A percentile compares a stretch with the other conserved stretches of the same genome.
These are phyloP conservation scores for Cladophialophora immunda DNA, from an alignment of 2,329 filamentous ascomycete genomes.

Conservation along the genomic window DNA sequence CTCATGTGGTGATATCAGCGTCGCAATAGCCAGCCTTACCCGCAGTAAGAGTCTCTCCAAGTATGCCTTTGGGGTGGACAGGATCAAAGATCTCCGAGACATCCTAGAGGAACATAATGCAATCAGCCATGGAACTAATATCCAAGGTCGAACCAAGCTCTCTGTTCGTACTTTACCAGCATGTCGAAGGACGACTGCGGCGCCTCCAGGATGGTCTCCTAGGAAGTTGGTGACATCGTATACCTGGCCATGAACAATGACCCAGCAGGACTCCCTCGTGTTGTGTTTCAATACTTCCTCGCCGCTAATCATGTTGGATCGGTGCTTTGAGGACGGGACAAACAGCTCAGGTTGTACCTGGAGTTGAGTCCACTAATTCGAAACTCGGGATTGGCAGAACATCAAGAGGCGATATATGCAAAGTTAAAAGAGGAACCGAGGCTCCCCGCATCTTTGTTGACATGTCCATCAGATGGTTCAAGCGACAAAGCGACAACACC, in stretches of 20 bases:
- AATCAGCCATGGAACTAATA: too few species aligned
- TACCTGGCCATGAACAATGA: conserved; percentile 82
- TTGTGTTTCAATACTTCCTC: conserved; percentile 82
- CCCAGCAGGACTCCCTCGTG: conserved; percentile 79
- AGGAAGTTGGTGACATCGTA: conserved; percentile 84
- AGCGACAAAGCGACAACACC: too few species aligned
- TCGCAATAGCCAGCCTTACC: too few species aligned
- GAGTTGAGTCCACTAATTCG: too few species aligned
- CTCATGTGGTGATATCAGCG: too few species aligned
- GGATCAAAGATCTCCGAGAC: conserved; percentile 53
- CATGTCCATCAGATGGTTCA: too few species aligned
- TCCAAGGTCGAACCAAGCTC: too few species aligned
- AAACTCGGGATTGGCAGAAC: too few species aligned
- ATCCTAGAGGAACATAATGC: conserved; percentile 68
- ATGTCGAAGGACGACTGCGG: conserved; percentile 87
- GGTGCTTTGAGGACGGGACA: background rate
- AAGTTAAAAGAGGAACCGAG: too few species aligned
- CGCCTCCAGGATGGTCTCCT: conserved; percentile 85
- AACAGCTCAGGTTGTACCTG: background rate
- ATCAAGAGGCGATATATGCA: too few species aligned
- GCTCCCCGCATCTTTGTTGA: too few species aligned
- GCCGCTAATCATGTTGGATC: background rate
- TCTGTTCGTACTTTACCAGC: conserved; percentile 67
- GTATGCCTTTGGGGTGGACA: conserved; percentile 27
- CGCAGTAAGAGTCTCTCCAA: conserved; percentile 47